These are phyloP conservation scores for Elsinoe ampelina DNA, from an alignment of 2,329 filamentous ascomycete species.

Conservation along the genomic window DNA sequence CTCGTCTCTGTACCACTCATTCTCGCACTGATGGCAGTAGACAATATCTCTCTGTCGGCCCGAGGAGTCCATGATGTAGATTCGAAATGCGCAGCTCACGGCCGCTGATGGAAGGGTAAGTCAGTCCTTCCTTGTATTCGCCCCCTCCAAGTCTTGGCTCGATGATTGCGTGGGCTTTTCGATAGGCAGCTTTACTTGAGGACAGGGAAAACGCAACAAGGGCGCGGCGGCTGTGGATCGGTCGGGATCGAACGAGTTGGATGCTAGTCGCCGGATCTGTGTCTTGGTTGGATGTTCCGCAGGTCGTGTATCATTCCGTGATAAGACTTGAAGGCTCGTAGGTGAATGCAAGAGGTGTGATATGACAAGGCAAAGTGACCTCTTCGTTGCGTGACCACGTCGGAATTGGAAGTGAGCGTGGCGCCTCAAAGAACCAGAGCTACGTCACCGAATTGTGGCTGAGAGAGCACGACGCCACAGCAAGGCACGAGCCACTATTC, in stretches of 20 bases:
- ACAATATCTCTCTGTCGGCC: slow-evolving; percentile 55
- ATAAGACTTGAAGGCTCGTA: not conserved
- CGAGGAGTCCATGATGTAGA: not conserved
- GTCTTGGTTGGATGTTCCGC: not conserved
- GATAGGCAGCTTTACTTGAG: not conserved
- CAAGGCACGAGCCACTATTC: not conserved
- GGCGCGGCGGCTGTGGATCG: not conserved
- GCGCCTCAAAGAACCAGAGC: not conserved
- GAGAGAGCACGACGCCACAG: not conserved
- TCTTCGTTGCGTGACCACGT: not conserved
- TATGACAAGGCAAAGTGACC: not conserved
- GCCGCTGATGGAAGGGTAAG: not conserved
- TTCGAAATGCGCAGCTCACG: not conserved
- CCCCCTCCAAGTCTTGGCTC: not conserved
- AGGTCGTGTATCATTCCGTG: not conserved
- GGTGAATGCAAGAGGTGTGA: not conserved
- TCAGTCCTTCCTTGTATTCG: not conserved
- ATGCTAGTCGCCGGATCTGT: not conserved
- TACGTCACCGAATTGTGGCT: not conserved
- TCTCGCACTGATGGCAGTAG: slow-evolving; percentile 71
- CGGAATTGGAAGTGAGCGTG: not conserved
- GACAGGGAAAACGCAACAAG: not conserved
- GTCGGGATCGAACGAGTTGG: not conserved
- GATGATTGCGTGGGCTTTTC: not conserved
- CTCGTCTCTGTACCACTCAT: slow-evolving; percentile 72